Conservation (phyloP, 495 filamentous ascomycete genomes). For the Xylaria nigripes region DNA sequence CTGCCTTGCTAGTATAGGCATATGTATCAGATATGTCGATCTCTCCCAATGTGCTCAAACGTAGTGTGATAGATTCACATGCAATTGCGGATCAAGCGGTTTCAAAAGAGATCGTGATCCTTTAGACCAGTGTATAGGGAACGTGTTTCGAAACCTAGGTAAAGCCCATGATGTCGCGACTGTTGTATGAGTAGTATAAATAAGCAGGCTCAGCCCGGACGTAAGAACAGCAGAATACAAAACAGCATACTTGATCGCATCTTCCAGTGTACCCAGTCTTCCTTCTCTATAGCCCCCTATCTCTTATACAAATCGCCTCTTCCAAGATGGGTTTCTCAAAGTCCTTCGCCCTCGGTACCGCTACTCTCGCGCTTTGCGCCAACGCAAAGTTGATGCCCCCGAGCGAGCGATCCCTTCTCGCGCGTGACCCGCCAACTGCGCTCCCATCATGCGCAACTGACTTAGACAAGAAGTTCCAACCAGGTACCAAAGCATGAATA, state of each 20-base stretch:
- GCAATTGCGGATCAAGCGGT: no score
- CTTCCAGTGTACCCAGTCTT: no score
- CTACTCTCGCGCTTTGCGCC: background rate
- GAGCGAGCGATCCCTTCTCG: background rate
- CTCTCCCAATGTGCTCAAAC: no score
- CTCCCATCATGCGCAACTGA: constrained; percentile 3
- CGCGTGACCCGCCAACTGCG: constrained; percentile 4
- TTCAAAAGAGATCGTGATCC: background rate
- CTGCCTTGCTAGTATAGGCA: background rate
- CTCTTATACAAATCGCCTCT: background rate
- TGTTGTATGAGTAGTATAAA: no score
- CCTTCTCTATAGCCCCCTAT: no score
- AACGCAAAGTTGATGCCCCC: background rate
- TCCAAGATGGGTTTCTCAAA: background rate
- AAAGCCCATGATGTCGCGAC: no score
- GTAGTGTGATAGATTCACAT: no score
- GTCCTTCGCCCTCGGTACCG: background rate
- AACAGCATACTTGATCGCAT: no score
- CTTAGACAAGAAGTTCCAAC: constrained; percentile 6
- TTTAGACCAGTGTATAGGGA: background rate
- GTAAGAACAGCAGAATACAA: no score
- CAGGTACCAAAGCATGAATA: background rate
- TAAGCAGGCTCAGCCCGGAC: no score
- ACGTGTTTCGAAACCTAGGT: background rate
- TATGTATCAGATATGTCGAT: no score